Conservation (phyloP, 148 eudicot genomes). For the Chenopodium quinoa region DNA sequence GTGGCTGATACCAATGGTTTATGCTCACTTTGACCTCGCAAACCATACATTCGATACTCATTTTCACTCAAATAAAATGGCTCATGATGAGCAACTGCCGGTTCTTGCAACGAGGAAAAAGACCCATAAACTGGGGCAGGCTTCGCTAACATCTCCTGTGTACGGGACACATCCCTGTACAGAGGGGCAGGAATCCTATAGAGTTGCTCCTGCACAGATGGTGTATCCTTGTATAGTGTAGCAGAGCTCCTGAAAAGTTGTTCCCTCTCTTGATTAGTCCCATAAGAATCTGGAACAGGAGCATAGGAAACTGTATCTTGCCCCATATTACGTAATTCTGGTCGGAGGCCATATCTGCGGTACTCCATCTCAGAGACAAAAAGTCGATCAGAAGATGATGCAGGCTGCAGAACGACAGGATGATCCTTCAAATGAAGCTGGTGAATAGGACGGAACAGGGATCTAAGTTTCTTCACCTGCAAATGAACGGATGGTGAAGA, state of each 20-base stretch:
- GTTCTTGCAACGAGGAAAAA: constrained; percentile 19
- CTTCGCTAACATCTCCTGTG: constrained; percentile 1
- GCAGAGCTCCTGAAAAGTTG: constrained; percentile 28
- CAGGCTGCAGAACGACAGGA: constrained; percentile 23
- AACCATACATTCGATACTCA: constrained; percentile 52
- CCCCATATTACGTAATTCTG: constrained; percentile 24
- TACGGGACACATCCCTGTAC: constrained; percentile 9
- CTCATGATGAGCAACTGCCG: constrained; percentile 15
- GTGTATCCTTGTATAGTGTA: constrained; percentile 16
- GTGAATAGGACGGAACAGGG: constrained; percentile 48
- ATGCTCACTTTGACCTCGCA: constrained; percentile 33
- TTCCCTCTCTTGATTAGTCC: constrained; percentile 27
- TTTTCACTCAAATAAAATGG: constrained; percentile 43
- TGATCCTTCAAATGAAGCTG: constrained; percentile 28
- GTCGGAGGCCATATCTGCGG: constrained; percentile 55
- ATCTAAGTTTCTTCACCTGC: constrained; percentile 59
- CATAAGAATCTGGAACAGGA: constrained; percentile 27
- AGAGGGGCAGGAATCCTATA: background rate
- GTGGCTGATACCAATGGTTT: constrained; percentile 25
- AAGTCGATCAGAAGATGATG: constrained; percentile 30
- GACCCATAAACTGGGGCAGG: constrained; percentile 23
- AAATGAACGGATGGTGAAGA: constrained; percentile 6
- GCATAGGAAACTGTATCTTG: constrained; percentile 20
- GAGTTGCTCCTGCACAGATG: constrained; percentile 19
- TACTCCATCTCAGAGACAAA: constrained; percentile 53